phyloP scores from a whole-genome alignment of 768 basidiomycete genomes.

The Hortiboletus flavorubellus region DNA sequence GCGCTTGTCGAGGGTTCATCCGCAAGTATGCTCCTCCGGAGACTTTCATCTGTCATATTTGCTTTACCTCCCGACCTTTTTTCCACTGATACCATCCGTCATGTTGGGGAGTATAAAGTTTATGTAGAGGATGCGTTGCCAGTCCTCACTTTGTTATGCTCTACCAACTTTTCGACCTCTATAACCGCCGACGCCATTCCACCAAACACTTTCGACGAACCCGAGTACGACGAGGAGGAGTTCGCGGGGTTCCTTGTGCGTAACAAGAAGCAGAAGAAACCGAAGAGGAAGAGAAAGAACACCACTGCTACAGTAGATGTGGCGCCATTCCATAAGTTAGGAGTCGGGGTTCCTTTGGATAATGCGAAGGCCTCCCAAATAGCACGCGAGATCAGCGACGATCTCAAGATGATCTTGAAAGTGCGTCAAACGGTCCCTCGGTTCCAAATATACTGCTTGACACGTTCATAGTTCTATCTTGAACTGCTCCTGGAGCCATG shows the following conservation, averaged over 20 bases:
- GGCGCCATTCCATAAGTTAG: conserved; percentile 31
- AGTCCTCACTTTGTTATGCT: conserved; percentile 18
- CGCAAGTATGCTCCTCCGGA: conserved; percentile 20
- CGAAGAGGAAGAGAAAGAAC: conserved; percentile 16
- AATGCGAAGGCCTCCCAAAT: conserved; percentile 15
- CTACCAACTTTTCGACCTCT: conserved; percentile 6
- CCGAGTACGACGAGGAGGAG: conserved; percentile 1
- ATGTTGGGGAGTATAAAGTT: conserved; percentile 18
- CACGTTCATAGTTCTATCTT: conserved; percentile 23
- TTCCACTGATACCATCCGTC: conserved; percentile 1
- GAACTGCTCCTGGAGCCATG: conserved; percentile 16
- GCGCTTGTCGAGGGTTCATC: conserved; percentile 21
- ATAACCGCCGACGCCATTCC: background rate
- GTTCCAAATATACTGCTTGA: background rate
- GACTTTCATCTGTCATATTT: conserved; percentile 26
- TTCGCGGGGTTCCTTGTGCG: conserved; percentile 3
- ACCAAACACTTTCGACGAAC: background rate
- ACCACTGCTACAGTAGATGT: conserved; percentile 19
- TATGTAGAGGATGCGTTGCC: conserved; percentile 25
- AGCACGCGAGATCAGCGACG: conserved; percentile 13
- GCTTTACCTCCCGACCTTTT: conserved; percentile 20
- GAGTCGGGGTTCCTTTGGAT: conserved; percentile 24
- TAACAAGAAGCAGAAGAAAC: conserved; percentile 30
- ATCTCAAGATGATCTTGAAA: conserved; percentile 29
- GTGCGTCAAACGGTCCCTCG: conserved; percentile 13